Evolutionary conservation across 179 eudicot species (phyloP), one percentile per base, ranked within the genome.

Genomic region (Amaranthus tricolor): DNA sequence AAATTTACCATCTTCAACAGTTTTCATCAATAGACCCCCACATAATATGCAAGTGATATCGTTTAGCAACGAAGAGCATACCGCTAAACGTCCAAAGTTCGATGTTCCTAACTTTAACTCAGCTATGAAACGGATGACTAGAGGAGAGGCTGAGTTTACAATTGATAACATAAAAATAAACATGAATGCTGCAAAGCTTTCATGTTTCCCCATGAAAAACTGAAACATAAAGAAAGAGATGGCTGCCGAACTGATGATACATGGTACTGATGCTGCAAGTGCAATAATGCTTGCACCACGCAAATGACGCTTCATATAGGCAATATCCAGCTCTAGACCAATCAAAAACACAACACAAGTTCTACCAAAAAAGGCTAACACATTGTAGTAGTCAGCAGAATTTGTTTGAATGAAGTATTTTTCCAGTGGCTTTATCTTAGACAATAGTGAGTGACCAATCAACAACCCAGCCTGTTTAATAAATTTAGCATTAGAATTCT

Each of bases 311-410:
- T 63, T 73, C 43, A 91, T 56, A 71, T 84, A 96, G 7, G 85
- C 81, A 14, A 89, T 64, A 58, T 96, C 99, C 7, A 87, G 82
- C 76, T 93, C 98, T 20, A 95, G 94, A 15, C 99, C 99, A 5
- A 95, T 85, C 47, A 93, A 75, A 78, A 93, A 95, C 82, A 95
- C 90, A 56, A 95, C 84, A 19, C 85, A 77, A 21, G 91, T 88
- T 52, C 99, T 84, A 10, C 91, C 82, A 13, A 86, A 88, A 51
- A 93, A 77, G 13, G 92, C 85, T 80, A 91, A 62, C 20, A 88
- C 85, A 76, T 93, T 92, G 53, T 91, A 93, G 84, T 88, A 95
- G 72, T 88, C 98, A 2, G 80, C 79, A 3, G 89, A 84, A 72
- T 85, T 66, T 58, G 68, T 76, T 50, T 84, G 88, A 44, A 82